phyloP scores from a whole-genome alignment of 306 rosid species.

The Ochetophila trinervis region DNA sequence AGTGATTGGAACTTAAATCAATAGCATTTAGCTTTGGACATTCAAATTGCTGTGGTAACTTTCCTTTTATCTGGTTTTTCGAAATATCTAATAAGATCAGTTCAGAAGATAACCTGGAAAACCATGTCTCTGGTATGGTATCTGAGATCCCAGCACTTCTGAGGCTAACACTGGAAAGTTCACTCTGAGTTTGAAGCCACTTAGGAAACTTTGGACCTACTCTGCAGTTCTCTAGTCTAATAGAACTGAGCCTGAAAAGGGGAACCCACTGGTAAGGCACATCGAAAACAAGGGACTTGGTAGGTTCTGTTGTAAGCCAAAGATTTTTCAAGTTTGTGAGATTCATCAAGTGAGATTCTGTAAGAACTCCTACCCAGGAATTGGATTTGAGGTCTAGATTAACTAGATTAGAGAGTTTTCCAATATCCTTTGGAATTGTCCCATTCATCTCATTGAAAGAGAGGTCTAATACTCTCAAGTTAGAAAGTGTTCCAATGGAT shows the following conservation, averaged over 20 bases:
- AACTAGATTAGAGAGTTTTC: constrained; percentile 11
- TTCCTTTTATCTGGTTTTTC: constrained; percentile 12
- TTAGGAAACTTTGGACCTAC: constrained; percentile 19
- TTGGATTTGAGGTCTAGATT: background rate
- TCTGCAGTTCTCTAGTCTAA: constrained; percentile 14
- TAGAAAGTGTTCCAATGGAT: constrained; percentile 8
- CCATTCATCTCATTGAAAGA: constrained; percentile 9
- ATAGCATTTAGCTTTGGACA: background rate
- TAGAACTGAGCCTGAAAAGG: constrained; percentile 12
- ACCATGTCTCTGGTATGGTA: constrained; percentile 17
- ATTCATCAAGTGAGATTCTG: constrained; percentile 18
- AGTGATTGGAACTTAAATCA: constrained; percentile 11
- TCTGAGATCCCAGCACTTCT: constrained; percentile 17
- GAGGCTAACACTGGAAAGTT: constrained; percentile 1
- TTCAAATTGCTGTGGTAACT: background rate
- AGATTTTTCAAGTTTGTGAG: constrained; percentile 1
- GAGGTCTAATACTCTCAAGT: background rate
- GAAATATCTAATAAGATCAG: background rate
- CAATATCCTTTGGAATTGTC: constrained; percentile 21
- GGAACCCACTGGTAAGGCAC: constrained; percentile 13
- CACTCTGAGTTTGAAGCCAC: constrained; percentile 27
- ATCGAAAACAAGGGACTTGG: constrained; percentile 1
- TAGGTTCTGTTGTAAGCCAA: background rate
- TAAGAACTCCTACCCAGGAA: constrained; percentile 6
- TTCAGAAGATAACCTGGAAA: constrained; percentile 4